These are phyloP conservation scores for Nannochloris sp. DNA, from an alignment of 139 green algal species.

Conservation along the genomic window DNA sequence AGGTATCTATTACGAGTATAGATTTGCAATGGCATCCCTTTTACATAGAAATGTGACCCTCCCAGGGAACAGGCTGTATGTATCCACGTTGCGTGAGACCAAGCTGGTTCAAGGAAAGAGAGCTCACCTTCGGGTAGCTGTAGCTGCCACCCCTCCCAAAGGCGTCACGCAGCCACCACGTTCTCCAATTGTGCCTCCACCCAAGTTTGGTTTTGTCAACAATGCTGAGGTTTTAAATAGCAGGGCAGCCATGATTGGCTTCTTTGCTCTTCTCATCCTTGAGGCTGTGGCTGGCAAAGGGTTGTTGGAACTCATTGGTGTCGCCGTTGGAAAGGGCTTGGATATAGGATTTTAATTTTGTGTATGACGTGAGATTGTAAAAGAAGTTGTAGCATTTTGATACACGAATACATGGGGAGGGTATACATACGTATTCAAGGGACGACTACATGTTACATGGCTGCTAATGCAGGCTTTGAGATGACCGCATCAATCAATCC, in stretches of 20 bases:
- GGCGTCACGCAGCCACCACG: constrained; percentile 47
- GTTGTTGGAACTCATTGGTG: constrained; percentile 59
- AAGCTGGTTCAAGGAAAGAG: background rate
- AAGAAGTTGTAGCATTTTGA: background rate
- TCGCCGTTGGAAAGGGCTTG: constrained; percentile 55
- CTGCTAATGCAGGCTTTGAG: constrained; percentile 25
- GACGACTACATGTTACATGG: background rate
- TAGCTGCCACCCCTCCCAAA: constrained; percentile 12
- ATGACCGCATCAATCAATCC: constrained; percentile 87
- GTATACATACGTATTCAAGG: too few species aligned
- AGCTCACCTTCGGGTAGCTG: background rate
- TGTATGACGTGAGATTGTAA: background rate
- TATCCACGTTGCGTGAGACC: background rate
- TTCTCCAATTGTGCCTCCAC: constrained; percentile 29
- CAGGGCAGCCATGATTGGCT: constrained; percentile 76
- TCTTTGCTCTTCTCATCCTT: constrained; percentile 69
- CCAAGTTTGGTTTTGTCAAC: constrained; percentile 66
- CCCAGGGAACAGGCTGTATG: background rate
- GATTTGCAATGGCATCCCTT: too few species aligned
- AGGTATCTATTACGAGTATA: too few species aligned
- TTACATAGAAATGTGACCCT: background rate
- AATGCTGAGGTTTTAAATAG: constrained; percentile 73
- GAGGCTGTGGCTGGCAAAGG: constrained; percentile 59
- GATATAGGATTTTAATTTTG: constrained; percentile 61
- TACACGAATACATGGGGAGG: too few species aligned